Evolutionary conservation across 148 eudicot genomes (phyloP), one percentile per base, ranked within the genome.

Genomic region (Silene latifolia): DNA sequence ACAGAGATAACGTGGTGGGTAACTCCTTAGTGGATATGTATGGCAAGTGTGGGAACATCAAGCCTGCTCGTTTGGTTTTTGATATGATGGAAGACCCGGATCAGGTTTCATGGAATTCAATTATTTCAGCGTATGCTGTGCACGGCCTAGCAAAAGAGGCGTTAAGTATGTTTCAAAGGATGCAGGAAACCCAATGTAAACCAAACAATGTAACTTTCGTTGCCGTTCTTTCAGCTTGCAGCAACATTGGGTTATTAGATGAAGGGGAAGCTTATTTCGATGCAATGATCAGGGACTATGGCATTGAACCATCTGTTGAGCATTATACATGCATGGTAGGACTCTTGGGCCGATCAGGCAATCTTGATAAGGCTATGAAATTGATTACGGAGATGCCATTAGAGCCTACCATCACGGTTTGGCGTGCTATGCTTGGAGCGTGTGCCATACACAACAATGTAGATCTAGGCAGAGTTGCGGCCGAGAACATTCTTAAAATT

Each of bases 281-380:
- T 73, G 85, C 88, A 51, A 93, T 93, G 97, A 57, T 73, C 54
- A 29, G 60, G 70, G 82, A 88, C 13, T 86, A 85, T 79, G 77
- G 83, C 27, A 81, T 93, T 80, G 85, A 89, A 78, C 98, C 98
- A 24, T 89, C 90, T 75, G 72, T 91, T 39, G 98, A 93, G 82
- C 98, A 93, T 71, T 93, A 88, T 67, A 91, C 97, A 71, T 93
- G 98, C 73, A 91, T 93, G 98, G 92, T 93, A 61, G 82, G 94
- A 74, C 94, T 93, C 54, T 72, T 91, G 4, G 97, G 97, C 53
- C 83, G 92, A 74, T 80, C 86, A 32, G 94, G 98, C 32, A 83
- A 89, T 76, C 87, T 89, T 76, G 90, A 87, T 48, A 87, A 77
- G 73, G 98, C 98, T 74, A 77, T 87, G 79, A 79, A 93, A 77